Conservation (phyloP, 139 green algal species). For the Eudorina sp. region DNA sequence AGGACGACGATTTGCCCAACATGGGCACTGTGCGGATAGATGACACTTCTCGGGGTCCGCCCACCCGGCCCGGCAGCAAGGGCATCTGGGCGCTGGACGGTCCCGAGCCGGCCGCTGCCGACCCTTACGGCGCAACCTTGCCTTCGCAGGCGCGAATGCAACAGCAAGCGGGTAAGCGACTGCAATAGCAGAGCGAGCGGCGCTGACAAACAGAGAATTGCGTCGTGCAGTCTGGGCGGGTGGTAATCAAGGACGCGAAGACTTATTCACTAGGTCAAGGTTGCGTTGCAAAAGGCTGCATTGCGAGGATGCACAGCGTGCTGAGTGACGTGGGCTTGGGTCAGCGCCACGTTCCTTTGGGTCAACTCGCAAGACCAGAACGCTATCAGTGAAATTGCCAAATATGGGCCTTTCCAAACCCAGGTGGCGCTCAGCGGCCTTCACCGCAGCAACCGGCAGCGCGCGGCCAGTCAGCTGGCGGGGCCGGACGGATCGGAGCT, state of each 20-base stretch:
- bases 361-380: no score
- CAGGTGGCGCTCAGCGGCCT: constrained; percentile 15
- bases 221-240: no score
- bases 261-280: no score
- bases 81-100: constrained; percentile 45
- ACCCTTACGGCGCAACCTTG: constrained; percentile 30
- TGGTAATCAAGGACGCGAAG: no score
- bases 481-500: not conserved
- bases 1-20: constrained; percentile 57
- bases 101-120: not conserved
- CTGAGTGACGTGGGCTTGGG: no score
- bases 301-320: no score
- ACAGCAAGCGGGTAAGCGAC: constrained; percentile 29
- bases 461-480: not conserved
- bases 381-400: no score
- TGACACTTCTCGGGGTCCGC: not conserved
- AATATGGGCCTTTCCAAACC: no score
- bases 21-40: constrained; percentile 49
- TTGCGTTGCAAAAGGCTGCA: no score
- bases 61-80: not conserved
- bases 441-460: not conserved
- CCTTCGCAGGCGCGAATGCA: constrained; percentile 35
- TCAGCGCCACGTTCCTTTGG: no score
- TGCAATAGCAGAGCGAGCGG: no score
- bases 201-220: no score